Evolutionary conservation across 306 rosid species (phyloP).

Genomic region (Ziziphus jujuba): DNA sequence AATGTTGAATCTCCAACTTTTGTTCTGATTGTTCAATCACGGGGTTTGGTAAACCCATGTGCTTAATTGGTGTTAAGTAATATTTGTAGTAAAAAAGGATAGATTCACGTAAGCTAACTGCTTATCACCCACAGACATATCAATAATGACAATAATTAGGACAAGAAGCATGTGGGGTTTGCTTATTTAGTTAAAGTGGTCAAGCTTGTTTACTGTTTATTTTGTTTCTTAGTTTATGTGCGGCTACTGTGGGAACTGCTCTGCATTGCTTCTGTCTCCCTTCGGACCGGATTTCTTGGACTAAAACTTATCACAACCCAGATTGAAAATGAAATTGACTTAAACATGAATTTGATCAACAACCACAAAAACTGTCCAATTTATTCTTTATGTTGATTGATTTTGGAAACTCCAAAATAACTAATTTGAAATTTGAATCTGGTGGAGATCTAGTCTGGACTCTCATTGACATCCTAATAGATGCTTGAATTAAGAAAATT

Average conservation of each 20-base stretch:
- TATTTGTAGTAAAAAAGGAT: not conserved
- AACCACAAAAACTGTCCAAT: too few relatives aligned
- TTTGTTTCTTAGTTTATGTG: not conserved
- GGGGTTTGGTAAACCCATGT: constrained; percentile 29
- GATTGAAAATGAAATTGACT: too few relatives aligned
- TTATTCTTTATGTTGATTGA: too few relatives aligned
- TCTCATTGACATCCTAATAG: not conserved
- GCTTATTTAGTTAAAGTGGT: not conserved
- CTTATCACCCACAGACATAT: constrained; percentile 14
- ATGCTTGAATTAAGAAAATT: not conserved
- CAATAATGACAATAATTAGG: constrained; percentile 22
- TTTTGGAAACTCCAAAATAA: not conserved
- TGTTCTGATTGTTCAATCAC: constrained; percentile 21
- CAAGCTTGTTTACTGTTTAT: not conserved
- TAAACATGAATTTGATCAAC: too few relatives aligned
- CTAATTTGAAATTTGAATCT: not conserved
- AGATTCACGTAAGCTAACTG: not conserved
- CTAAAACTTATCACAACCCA: too few relatives aligned
- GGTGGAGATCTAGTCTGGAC: too few relatives aligned
- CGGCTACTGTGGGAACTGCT: not conserved
- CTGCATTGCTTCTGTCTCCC: too few relatives aligned
- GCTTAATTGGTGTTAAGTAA: constrained; percentile 18
- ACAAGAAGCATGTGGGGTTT: constrained; percentile 32
- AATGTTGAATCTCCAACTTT: constrained; percentile 18
- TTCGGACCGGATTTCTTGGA: not conserved